Evolutionary conservation across 140 eudicot genomes (phyloP).

Genomic region (Anethum foeniculum): DNA sequence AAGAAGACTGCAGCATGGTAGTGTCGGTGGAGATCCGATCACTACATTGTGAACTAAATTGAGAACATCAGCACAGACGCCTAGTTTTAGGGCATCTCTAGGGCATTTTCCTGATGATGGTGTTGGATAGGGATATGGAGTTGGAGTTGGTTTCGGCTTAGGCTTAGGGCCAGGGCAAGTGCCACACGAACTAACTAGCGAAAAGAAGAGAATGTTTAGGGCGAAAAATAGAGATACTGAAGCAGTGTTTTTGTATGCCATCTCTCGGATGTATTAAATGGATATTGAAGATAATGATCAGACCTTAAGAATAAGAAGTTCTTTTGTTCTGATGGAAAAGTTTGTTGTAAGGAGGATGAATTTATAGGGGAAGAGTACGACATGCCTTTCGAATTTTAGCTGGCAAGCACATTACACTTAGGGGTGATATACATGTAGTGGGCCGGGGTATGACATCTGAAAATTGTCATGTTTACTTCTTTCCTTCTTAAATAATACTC

Average conservation of each 20-base stretch:
- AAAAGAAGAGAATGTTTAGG: slow-evolving; percentile 26
- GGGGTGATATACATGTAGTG: not conserved
- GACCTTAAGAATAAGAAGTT: not conserved
- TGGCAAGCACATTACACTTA: slow-evolving; percentile 9
- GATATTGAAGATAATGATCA: not conserved
- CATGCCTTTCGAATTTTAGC: slow-evolving; percentile 13
- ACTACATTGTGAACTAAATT: slow-evolving; percentile 3
- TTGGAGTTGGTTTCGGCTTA: not conserved
- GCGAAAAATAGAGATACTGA: slow-evolving; percentile 28
- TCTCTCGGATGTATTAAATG: not conserved
- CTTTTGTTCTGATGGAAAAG: not conserved
- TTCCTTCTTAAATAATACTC: no score
- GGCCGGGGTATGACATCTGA: not conserved
- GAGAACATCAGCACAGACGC: slow-evolving; percentile 28
- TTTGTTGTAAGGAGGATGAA: not conserved
- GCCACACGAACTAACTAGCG: slow-evolving; percentile 20
- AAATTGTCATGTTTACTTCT: no score
- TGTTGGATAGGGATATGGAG: not conserved
- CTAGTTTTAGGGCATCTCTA: slow-evolving; percentile 30
- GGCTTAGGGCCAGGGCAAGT: slow-evolving; percentile 26
- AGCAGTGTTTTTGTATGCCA: slow-evolving; percentile 26
- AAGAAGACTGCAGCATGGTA: slow-evolving; percentile 32
- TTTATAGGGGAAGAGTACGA: slow-evolving; percentile 10
- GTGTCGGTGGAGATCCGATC: slow-evolving; percentile 26
- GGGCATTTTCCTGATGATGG: slow-evolving; percentile 21